These are phyloP conservation scores for Pisolithus marmoratus DNA, from an alignment of 768 basidiomycete genomes.

Conservation along the genomic window DNA sequence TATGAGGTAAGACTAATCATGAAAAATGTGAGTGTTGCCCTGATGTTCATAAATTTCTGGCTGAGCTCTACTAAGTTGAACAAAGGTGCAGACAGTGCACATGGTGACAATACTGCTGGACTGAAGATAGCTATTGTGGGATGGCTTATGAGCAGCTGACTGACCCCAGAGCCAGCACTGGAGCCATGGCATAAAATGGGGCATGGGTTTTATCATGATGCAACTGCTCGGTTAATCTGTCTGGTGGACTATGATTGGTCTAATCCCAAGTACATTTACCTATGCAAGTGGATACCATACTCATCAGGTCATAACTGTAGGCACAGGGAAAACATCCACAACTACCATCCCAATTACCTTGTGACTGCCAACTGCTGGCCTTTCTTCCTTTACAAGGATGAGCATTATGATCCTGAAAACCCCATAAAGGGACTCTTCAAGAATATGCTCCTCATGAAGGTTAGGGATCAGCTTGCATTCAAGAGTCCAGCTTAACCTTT, in stretches of 20 bases:
- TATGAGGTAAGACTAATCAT: background rate
- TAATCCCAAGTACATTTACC: background rate
- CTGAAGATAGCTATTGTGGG: conserved; percentile 1
- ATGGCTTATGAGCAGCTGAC: background rate
- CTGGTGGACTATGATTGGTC: conserved; percentile 7
- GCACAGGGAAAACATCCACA: conserved; percentile 2
- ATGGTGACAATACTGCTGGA: conserved; percentile 3
- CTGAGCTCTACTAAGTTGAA: background rate
- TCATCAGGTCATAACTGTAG: background rate
- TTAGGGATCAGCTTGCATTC: background rate
- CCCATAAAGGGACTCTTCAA: conserved; percentile 14
- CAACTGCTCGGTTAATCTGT: conserved; percentile 1
- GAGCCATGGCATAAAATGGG: background rate
- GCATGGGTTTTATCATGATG: background rate
- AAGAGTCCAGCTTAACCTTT: background rate
- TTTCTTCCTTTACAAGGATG: conserved; percentile 11
- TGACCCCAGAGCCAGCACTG: background rate
- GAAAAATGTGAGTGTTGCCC: background rate
- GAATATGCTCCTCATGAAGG: conserved; percentile 9
- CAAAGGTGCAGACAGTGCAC: conserved; percentile 6
- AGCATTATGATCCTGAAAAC: conserved; percentile 5
- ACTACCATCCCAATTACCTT: conserved; percentile 8
- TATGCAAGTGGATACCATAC: background rate
- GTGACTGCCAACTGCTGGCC: conserved; percentile 15
- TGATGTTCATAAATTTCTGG: background rate